These are phyloP conservation scores for Cichorium intybus DNA, from an alignment of 140 eudicot genomes.

Conservation along the genomic window DNA sequence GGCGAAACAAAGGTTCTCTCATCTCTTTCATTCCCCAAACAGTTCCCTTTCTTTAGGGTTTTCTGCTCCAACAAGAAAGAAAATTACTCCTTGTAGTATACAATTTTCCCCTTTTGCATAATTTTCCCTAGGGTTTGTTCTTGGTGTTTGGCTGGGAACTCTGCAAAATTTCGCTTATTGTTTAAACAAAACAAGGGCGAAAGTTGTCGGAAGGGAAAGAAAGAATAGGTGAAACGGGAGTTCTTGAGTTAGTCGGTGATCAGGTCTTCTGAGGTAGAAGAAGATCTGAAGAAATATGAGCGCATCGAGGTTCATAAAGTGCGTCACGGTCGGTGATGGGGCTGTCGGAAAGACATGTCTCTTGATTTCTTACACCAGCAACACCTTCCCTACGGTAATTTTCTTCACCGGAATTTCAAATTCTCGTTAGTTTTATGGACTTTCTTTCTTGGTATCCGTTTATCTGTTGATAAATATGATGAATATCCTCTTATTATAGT, in stretches of 20 bases:
- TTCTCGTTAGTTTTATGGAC: background rate
- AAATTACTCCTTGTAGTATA: background rate
- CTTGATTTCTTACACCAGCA: constrained; percentile 90
- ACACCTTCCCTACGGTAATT: constrained; percentile 84
- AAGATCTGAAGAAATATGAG: constrained; percentile 68
- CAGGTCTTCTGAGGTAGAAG: constrained; percentile 44
- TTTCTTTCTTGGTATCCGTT: background rate
- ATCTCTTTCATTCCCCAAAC: constrained; percentile 26
- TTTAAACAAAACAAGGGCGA: background rate
- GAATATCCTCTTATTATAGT: background rate
- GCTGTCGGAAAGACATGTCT: constrained; percentile 92
- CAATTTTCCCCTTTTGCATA: constrained; percentile 8
- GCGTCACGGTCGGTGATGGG: constrained; percentile 94
- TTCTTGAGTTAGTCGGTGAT: constrained; percentile 20
- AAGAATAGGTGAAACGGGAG: background rate
- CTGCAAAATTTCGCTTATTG: background rate
- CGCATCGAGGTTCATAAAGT: constrained; percentile 87
- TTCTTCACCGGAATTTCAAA: background rate
- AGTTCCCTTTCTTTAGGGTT: constrained; percentile 12
- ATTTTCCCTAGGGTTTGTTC: constrained; percentile 39
- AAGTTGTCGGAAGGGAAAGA: background rate
- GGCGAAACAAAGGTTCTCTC: constrained; percentile 39
- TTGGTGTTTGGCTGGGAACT: constrained; percentile 5
- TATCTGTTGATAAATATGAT: background rate
- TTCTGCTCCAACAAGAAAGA: constrained; percentile 14